Conservation (phyloP, 129 eudicot species). For the Flaveria brownii region DNA sequence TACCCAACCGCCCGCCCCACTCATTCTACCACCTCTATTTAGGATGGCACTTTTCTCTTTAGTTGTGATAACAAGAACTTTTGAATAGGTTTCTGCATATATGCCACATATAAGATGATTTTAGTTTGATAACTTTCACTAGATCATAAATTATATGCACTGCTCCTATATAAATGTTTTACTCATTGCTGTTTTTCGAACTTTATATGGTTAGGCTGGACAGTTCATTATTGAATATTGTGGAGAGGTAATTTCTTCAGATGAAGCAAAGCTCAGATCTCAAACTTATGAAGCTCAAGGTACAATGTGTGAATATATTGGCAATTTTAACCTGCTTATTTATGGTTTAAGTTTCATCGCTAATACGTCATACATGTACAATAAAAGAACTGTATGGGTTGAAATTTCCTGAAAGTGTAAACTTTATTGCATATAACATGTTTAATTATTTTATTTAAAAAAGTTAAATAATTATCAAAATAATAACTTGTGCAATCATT, state of each 20-base stretch:
- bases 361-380: background rate
- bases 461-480: background rate
- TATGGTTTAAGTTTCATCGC: background rate
- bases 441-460: too few relatives aligned
- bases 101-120: background rate
- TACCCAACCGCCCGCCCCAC: background rate
- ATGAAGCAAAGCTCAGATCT: constrained; percentile 71
- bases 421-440: background rate
- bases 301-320: constrained; percentile 28
- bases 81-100: constrained; percentile 3
- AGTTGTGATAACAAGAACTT: constrained; percentile 10
- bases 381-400: background rate
- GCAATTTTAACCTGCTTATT: background rate
- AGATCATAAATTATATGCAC: background rate
- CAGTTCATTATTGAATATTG: constrained; percentile 86
- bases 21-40: background rate
- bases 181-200: background rate
- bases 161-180: background rate
- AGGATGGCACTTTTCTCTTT: background rate
- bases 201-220: constrained; percentile 62
- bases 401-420: background rate
- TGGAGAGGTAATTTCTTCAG: constrained; percentile 87
- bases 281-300: constrained; percentile 90
- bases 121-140: background rate
- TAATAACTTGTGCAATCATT: background rate